A percentile compares a stretch with the other conserved stretches of the same genome.
These are phyloP conservation scores for Aristolochia californica DNA, from an alignment of 164 flowering plant species.

Conservation along the genomic window DNA sequence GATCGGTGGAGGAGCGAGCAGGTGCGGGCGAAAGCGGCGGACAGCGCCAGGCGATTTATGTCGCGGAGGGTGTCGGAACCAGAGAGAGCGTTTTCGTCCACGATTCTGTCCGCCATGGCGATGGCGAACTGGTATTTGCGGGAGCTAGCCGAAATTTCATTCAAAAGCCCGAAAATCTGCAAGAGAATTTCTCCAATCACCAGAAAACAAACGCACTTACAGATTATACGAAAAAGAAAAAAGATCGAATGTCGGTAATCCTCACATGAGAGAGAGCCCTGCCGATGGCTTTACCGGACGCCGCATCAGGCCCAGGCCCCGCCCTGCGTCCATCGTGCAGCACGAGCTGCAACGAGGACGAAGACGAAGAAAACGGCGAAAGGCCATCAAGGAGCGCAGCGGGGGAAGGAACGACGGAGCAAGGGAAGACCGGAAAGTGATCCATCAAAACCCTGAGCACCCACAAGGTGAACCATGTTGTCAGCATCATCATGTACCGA, in stretches of 20 bases:
- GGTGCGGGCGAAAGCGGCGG: conserved; percentile 37
- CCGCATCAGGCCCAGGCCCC: conserved; percentile 7
- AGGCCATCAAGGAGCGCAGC: conserved; percentile 9
- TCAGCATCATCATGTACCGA: conserved; percentile 36
- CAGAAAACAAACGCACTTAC: too few species aligned
- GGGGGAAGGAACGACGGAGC: conserved; percentile 13
- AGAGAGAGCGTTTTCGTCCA: conserved; percentile 33
- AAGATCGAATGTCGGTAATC: too few species aligned
- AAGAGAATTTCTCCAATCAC: too few species aligned
- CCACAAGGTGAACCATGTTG: conserved; percentile 44
- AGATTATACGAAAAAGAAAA: too few species aligned
- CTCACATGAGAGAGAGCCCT: conserved; percentile 30
- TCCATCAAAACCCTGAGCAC: conserved; percentile 41
- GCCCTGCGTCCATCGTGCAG: conserved; percentile 22
- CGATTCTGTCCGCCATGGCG: conserved; percentile 42
- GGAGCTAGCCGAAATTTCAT: conserved; percentile 37
- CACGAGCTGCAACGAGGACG: conserved; percentile 9
- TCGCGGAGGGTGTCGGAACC: conserved; percentile 22
- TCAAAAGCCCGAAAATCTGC: conserved; percentile 30
- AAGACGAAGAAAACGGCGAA: conserved; percentile 1
- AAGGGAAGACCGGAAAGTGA: conserved; percentile 18
- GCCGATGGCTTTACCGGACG: conserved; percentile 27
- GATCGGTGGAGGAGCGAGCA: conserved; percentile 19
- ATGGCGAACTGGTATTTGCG: conserved; percentile 46
- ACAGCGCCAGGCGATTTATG: conserved; percentile 31